Evolutionary conservation across 2,329 filamentous ascomycete species (phyloP).

Genomic region (Nothophaeocryptopus gaeumannii): DNA sequence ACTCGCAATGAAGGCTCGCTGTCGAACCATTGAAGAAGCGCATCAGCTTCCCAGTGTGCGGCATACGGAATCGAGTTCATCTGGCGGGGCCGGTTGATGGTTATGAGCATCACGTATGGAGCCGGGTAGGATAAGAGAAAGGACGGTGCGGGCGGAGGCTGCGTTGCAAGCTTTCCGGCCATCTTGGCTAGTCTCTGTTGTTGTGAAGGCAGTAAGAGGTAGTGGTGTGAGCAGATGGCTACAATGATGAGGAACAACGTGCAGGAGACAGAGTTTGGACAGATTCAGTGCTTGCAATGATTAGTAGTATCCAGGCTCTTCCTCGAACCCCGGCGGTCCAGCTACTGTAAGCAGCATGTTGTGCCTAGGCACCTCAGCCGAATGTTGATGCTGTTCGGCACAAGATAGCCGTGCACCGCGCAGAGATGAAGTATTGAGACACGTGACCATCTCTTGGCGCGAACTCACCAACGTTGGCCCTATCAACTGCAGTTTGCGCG

Average conservation of each 20-base stretch:
- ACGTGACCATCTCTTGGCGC: no score
- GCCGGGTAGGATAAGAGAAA: constrained; percentile 46
- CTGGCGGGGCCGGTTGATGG: constrained; percentile 50
- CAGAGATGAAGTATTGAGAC: no score
- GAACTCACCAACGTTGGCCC: no score
- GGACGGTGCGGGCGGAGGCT: constrained; percentile 25
- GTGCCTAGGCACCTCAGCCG: no score
- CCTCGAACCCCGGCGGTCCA: no score
- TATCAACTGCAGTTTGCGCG: no score
- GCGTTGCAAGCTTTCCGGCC: constrained; percentile 19
- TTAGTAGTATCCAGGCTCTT: no score
- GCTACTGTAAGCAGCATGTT: no score
- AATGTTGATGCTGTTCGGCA: no score
- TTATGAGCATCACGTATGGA: constrained; percentile 51
- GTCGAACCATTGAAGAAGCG: constrained; percentile 55
- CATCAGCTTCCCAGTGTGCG: constrained; percentile 50
- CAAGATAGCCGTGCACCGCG: no score
- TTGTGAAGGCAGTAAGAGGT: neutral
- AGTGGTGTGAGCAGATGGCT: neutral
- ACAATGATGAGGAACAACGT: neutral
- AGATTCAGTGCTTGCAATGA: no score
- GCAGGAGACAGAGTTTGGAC: no score
- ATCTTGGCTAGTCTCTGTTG: constrained; percentile 3
- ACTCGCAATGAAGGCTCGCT: constrained; percentile 31
- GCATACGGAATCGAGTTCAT: constrained; percentile 48